Evolutionary conservation across 2,329 filamentous ascomycete species (phyloP).

Genomic region (Aspergillus luchuensis): DNA sequence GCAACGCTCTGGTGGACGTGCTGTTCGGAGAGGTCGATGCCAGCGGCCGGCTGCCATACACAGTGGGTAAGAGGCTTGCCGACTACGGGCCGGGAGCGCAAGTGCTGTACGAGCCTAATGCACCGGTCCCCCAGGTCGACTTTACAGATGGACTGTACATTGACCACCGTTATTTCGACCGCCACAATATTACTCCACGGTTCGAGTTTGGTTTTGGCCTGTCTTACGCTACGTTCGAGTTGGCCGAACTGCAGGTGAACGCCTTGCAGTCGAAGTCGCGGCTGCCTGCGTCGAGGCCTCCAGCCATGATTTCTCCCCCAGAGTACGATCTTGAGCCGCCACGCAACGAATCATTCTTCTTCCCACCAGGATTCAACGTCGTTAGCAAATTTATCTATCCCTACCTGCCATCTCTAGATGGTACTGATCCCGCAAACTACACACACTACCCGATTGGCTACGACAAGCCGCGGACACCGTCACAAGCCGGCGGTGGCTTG

Average conservation of each 20-base stretch:
- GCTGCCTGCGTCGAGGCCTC: slow-evolving; percentile 47
- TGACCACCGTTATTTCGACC: slow-evolving; percentile 89
- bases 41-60: slow-evolving; percentile 84
- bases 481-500: slow-evolving; percentile 68
- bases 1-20: slow-evolving; percentile 76
- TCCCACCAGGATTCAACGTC: slow-evolving; percentile 61
- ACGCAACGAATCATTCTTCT: slow-evolving; percentile 58
- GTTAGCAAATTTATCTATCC: slow-evolving; percentile 74
- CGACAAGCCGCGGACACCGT: slow-evolving; percentile 52
- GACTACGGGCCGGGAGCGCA: slow-evolving; percentile 76
- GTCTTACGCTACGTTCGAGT: slow-evolving; percentile 73
- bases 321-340: slow-evolving; percentile 59
- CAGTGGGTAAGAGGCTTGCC: slow-evolving; percentile 70
- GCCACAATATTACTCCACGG: slow-evolving; percentile 69
- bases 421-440: slow-evolving; percentile 48
- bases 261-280: slow-evolving; percentile 52
- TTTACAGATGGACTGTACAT: slow-evolving; percentile 83
- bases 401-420: slow-evolving; percentile 59
- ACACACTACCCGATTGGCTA: slow-evolving; percentile 59
- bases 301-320: slow-evolving; percentile 51
- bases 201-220: slow-evolving; percentile 88
- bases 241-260: slow-evolving; percentile 57
- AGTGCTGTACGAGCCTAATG: slow-evolving; percentile 70
- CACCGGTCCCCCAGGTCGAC: slow-evolving; percentile 74
- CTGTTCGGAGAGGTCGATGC: slow-evolving; percentile 77